Percentiles rank a stretch among this genome's conserved stretches.
Conservation (phyloP, 2,329 filamentous ascomycete genomes). For the Talaromyces funiculosus region DNA sequence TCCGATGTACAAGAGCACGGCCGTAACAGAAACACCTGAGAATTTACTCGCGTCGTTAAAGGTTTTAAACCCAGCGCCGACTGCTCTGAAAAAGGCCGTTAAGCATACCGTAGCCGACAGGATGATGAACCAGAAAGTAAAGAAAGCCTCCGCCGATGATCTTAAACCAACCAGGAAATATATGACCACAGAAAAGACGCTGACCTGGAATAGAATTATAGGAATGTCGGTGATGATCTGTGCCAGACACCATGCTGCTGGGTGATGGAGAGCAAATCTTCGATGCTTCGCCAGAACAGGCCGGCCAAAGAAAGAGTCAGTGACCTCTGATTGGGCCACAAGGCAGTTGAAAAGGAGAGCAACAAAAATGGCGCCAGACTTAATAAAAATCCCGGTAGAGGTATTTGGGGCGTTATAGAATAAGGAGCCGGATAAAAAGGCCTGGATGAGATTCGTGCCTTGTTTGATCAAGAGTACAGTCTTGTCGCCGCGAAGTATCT, state of each 20-base stretch:
- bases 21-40: constrained; percentile 34
- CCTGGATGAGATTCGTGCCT: constrained; percentile 51
- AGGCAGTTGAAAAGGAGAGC: constrained; percentile 58
- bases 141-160: constrained; percentile 50
- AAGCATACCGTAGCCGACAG: constrained; percentile 51
- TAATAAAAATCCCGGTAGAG: constrained; percentile 57
- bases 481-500: constrained; percentile 61
- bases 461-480: constrained; percentile 60
- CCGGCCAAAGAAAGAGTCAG: constrained; percentile 55
- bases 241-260: constrained; percentile 40
- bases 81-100: constrained; percentile 53
- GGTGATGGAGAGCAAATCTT: constrained; percentile 54
- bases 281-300: constrained; percentile 57
- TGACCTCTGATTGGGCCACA: constrained; percentile 62
- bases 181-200: constrained; percentile 53
- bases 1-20: constrained; percentile 36
- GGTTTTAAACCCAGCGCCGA: constrained; percentile 51
- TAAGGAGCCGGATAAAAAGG: constrained; percentile 59
- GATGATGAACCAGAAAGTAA: constrained; percentile 56
- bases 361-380: constrained; percentile 60
- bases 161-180: constrained; percentile 61
- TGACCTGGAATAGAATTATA: constrained; percentile 55
- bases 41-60: constrained; percentile 57
- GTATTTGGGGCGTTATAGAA: constrained; percentile 60
- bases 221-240: constrained; percentile 47